These are phyloP conservation scores for Xerocomellus chrysenteron DNA, from an alignment of 768 basidiomycete species.

Conservation along the genomic window DNA sequence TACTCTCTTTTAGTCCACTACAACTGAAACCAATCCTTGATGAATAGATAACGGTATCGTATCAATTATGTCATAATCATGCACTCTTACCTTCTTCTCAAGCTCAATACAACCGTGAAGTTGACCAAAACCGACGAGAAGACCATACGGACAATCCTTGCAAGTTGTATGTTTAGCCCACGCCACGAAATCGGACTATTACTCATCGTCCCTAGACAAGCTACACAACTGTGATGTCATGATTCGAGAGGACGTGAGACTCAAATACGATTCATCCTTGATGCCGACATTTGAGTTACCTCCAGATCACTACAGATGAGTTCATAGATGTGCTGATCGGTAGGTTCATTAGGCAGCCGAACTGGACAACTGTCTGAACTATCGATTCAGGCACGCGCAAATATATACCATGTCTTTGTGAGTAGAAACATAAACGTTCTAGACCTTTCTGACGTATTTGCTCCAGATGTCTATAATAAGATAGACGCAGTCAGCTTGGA, in stretches of 20 bases:
- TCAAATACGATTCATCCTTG: conserved; percentile 1
- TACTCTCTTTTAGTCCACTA: neutral
- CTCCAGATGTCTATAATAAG: conserved; percentile 91
- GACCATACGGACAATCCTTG: conserved; percentile 89
- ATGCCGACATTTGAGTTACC: conserved; percentile 1
- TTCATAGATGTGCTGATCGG: conserved; percentile 99
- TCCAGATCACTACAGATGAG: conserved; percentile 89
- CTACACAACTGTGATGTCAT: conserved; percentile 95
- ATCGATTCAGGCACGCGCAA: conserved; percentile 75
- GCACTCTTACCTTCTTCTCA: neutral
- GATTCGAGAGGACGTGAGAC: conserved; percentile 91
- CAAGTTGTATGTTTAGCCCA: conserved; percentile 60
- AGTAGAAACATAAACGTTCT: conserved; percentile 23
- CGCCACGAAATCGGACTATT: neutral
- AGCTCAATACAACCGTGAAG: conserved; percentile 91
- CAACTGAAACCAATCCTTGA: neutral
- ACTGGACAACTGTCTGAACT: neutral
- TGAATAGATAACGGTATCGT: conserved; percentile 63
- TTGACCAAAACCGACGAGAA: conserved; percentile 93
- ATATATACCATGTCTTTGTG: conserved; percentile 92
- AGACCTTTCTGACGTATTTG: neutral
- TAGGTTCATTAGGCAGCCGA: conserved; percentile 24
- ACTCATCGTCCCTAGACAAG: conserved; percentile 55
- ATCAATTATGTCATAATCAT: neutral
- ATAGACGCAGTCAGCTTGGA: conserved; percentile 86